phyloP scores from a whole-genome alignment of 371 early-diverging fungal species.

The Blakeslea trispora region DNA sequence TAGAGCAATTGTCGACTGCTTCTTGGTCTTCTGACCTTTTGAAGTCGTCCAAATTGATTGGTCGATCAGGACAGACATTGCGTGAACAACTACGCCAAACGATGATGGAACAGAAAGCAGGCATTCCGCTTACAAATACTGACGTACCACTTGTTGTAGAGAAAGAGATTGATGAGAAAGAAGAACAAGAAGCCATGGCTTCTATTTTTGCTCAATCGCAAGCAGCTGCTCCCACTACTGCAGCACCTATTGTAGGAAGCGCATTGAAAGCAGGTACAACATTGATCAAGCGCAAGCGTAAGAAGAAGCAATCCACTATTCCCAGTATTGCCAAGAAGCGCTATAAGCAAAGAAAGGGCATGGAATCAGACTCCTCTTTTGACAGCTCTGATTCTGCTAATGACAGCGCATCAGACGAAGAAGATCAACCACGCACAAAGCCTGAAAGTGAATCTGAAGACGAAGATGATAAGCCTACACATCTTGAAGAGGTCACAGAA shows the following conservation, averaged over 20 bases:
- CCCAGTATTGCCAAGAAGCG: constrained; percentile 43
- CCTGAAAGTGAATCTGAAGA: constrained; percentile 42
- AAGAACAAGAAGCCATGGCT: constrained; percentile 6
- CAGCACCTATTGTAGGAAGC: constrained; percentile 39
- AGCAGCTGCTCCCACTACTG: constrained; percentile 5
- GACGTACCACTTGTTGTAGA: constrained; percentile 53
- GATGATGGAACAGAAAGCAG: constrained; percentile 71
- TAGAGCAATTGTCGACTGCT: constrained; percentile 80
- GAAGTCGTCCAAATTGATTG: constrained; percentile 77
- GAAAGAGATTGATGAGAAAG: constrained; percentile 30
- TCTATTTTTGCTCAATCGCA: constrained; percentile 16
- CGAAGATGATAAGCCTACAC: constrained; percentile 43
- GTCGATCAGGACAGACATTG: constrained; percentile 68
- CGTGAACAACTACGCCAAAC: constrained; percentile 76
- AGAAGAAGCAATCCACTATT: constrained; percentile 55
- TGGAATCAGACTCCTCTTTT: constrained; percentile 62
- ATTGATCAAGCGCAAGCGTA: constrained; percentile 42
- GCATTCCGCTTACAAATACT: constrained; percentile 60
- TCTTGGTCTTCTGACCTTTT: constrained; percentile 75
- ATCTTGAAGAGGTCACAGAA: constrained; percentile 44
- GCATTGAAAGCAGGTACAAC: constrained; percentile 48
- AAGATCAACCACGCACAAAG: constrained; percentile 37
- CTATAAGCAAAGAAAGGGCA: constrained; percentile 50
- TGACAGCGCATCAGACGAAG: constrained; percentile 48
- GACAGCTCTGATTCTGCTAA: constrained; percentile 71